Conservation (phyloP, 805 yeast species). For the Starmerella etchellsii region DNA sequence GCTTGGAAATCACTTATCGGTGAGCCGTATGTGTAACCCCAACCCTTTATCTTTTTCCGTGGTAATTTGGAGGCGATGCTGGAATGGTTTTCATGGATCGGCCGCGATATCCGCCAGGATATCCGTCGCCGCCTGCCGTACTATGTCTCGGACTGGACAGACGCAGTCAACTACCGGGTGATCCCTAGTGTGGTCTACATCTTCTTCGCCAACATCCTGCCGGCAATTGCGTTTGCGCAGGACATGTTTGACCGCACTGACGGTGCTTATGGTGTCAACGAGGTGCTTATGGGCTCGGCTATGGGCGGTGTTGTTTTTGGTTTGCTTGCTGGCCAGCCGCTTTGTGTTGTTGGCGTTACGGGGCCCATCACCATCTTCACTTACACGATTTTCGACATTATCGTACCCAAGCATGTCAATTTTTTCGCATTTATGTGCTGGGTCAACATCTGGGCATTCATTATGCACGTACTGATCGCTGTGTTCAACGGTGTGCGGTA, state of each 20-base stretch:
- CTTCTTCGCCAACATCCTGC: conserved; percentile 78
- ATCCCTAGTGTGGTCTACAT: conserved; percentile 73
- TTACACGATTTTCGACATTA: conserved; percentile 70
- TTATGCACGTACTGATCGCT: conserved; percentile 64
- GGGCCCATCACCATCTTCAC: conserved; percentile 91
- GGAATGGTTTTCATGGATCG: background rate
- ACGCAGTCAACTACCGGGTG: conserved; percentile 75
- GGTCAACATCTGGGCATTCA: conserved; percentile 85
- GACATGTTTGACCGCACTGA: conserved; percentile 91
- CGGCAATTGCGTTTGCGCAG: conserved; percentile 92
- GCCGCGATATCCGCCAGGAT: conserved; percentile 14
- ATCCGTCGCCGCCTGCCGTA: conserved; percentile 34
- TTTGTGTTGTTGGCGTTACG: conserved; percentile 92
- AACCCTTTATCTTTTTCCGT: too few relatives aligned
- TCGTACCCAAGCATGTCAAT: conserved; percentile 37
- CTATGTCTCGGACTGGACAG: conserved; percentile 67
- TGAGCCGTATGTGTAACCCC: too few relatives aligned
- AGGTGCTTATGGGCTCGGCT: conserved; percentile 70
- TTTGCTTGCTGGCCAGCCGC: conserved; percentile 72
- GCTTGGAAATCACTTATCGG: too few relatives aligned
- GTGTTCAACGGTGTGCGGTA: conserved; percentile 52
- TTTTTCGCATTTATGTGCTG: conserved; percentile 92
- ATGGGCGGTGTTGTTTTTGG: conserved; percentile 87
- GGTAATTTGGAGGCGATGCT: too few relatives aligned
- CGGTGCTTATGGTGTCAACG: conserved; percentile 83